Evolutionary conservation across 352 stramenopile species (phyloP), one percentile per base, ranked within the genome.

Genomic region (Phytophthora rubi): DNA sequence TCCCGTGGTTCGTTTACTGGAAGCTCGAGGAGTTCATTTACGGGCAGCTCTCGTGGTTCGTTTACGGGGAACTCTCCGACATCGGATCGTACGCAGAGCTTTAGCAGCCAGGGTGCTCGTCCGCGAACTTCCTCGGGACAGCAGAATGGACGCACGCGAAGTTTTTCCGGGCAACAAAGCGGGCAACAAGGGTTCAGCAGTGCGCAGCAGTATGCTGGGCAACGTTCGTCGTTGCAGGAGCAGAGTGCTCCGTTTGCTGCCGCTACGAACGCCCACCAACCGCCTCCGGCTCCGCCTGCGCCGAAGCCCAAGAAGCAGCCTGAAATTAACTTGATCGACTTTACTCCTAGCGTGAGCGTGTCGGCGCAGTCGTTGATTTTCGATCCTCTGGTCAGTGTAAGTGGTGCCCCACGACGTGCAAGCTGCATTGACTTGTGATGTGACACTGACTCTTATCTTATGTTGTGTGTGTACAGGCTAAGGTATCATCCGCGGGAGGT

Each of bases 261-360:
- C 2, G 45, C 70, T 53, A 45, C 35, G 33, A 72, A 58, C 8
- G 45, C 59, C 4, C 59, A 69, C 6, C 65, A 68, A 10, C 52
- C 62, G n/a, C 53, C 65, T 54, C 71, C 68, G 4, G 62, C 59
- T 13, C 58, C 71, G 65, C 49, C 69, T 62, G 63, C 64, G 23
- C 18, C 73, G 53, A 65, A 75, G 62, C 49, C 77, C 35, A 76
- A 76, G 64, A 85, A 81, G 47, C 79, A 92, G 53, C 68, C 71
- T 5, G 85, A 94, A 58, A 91, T 95, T 63, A 91, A 95, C 53
- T 60, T 95, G 37, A 84, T 95, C 37, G 88, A 93, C 52, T 90
- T 89, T 66, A 80, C 70, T 1, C 82, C 87, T 1, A 86, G 62
- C 30, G 73, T 91, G 42, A 91, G 69, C 28, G 76, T 91, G 6